These are phyloP conservation scores for Crepidotus variabilis DNA, from an alignment of 768 basidiomycete genomes.

Conservation along the genomic window DNA sequence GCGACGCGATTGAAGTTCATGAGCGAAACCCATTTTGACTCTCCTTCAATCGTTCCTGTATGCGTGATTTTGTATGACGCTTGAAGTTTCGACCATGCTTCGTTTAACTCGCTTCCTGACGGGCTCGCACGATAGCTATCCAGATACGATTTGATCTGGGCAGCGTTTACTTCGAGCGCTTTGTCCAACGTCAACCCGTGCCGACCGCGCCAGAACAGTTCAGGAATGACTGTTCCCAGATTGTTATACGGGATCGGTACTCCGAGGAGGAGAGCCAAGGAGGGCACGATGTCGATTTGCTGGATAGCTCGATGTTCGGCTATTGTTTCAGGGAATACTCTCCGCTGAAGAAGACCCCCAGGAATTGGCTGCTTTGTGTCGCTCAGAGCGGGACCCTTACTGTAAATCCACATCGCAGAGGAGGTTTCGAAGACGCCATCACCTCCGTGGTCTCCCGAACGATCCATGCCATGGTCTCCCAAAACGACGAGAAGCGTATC, in stretches of 20 bases:
- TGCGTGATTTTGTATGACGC: slow-evolving; percentile 13
- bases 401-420: slow-evolving; percentile 89
- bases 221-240: slow-evolving; percentile 87
- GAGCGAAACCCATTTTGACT: slow-evolving; percentile 33
- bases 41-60: slow-evolving; percentile 45
- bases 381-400: slow-evolving; percentile 60
- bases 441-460: slow-evolving; percentile 92
- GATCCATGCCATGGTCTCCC: slow-evolving; percentile 98
- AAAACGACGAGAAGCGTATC: slow-evolving; percentile 89
- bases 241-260: slow-evolving; percentile 96
- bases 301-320: slow-evolving; percentile 64
- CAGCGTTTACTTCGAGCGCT: slow-evolving; percentile 68
- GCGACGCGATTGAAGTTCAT: slow-evolving; percentile 57
- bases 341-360: slow-evolving; percentile 46
- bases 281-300: slow-evolving; percentile 92
- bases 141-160: slow-evolving; percentile 76
- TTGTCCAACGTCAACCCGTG: slow-evolving; percentile 37
- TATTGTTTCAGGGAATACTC: slow-evolving; percentile 56
- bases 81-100: slow-evolving; percentile 40
- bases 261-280: slow-evolving; percentile 85
- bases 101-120: slow-evolving; percentile 72
- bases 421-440: slow-evolving; percentile 84
- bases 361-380: slow-evolving; percentile 35
- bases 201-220: slow-evolving; percentile 68
- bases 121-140: slow-evolving; percentile 68